These are phyloP conservation scores for Huntiella omanensis DNA, from an alignment of 2,329 filamentous ascomycete species.

Conservation along the genomic window DNA sequence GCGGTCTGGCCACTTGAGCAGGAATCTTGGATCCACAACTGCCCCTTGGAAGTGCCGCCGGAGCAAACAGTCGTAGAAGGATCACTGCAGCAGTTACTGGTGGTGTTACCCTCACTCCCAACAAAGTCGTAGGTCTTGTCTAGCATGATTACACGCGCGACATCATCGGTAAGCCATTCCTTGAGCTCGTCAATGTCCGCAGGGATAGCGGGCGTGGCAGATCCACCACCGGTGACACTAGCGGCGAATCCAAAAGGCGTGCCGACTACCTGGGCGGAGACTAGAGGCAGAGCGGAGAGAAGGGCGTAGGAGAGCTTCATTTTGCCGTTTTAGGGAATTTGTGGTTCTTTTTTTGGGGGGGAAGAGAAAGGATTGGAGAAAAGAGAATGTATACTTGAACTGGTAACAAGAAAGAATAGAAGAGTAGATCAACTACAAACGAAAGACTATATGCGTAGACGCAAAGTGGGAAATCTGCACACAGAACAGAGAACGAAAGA, in stretches of 20 bases:
- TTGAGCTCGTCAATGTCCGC: conserved; percentile 24
- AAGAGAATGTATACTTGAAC: background rate
- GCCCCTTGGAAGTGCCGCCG: conserved; percentile 12
- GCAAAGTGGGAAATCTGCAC: background rate
- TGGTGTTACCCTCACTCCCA: conserved; percentile 14
- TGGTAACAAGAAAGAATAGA: background rate
- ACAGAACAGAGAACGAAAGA: background rate
- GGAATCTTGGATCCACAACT: conserved; percentile 15
- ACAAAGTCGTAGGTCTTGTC: conserved; percentile 17
- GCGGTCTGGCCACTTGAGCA: conserved; percentile 14
- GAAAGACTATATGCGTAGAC: background rate
- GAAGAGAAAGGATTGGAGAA: background rate
- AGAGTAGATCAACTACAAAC: background rate
- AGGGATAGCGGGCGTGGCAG: conserved; percentile 25
- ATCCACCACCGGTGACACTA: conserved; percentile 32
- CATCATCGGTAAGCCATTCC: conserved; percentile 16
- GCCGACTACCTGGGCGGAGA: conserved; percentile 17
- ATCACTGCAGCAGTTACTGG: conserved; percentile 15
- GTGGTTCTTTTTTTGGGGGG: background rate
- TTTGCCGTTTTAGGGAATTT: background rate
- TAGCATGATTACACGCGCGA: conserved; percentile 20
- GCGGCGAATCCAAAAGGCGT: conserved; percentile 17
- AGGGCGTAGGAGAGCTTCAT: background rate
- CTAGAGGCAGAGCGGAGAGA: conserved; percentile 11
- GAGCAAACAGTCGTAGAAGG: conserved; percentile 12